Conservation (phyloP, 768 basidiomycete species). For the Boletus reticulatus region DNA sequence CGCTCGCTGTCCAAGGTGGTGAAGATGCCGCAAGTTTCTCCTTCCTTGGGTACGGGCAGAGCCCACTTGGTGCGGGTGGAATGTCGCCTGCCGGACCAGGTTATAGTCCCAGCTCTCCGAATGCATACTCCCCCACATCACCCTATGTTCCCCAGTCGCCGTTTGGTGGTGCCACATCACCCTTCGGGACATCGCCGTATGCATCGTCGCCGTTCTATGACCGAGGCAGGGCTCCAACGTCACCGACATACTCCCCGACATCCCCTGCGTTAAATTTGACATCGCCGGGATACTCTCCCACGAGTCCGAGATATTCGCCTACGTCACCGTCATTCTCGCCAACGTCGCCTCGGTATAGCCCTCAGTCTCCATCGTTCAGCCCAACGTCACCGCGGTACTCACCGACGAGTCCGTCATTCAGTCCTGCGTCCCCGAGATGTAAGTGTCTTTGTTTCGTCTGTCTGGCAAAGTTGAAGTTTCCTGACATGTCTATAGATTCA, state of each 20-base stretch:
- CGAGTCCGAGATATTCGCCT: constrained; percentile 83
- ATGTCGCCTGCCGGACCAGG: constrained; percentile 88
- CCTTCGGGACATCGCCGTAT: constrained; percentile 78
- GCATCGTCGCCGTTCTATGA: constrained; percentile 85
- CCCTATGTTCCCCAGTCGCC: constrained; percentile 88
- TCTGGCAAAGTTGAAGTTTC: not conserved
- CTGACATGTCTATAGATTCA: constrained; percentile 51
- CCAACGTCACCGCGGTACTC: constrained; percentile 90
- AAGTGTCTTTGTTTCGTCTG: constrained; percentile 32
- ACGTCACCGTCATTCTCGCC: constrained; percentile 86
- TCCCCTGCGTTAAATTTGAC: constrained; percentile 81
- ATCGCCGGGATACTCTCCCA: constrained; percentile 65
- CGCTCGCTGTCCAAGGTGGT: constrained; percentile 80
- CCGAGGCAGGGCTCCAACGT: constrained; percentile 61
- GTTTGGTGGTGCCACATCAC: constrained; percentile 78
- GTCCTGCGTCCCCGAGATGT: constrained; percentile 91
- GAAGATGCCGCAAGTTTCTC: constrained; percentile 80
- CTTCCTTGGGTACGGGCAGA: constrained; percentile 78
- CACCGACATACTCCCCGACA: constrained; percentile 82
- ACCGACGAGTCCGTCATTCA: constrained; percentile 88
- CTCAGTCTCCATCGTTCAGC: constrained; percentile 87
- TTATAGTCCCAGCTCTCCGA: constrained; percentile 92
- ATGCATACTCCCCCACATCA: constrained; percentile 84
- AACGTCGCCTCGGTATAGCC: constrained; percentile 81
- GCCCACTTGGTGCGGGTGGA: constrained; percentile 77